These are phyloP conservation scores for Fraxinus angustifolia DNA, from an alignment of 305 asterid species.

Conservation along the genomic window DNA sequence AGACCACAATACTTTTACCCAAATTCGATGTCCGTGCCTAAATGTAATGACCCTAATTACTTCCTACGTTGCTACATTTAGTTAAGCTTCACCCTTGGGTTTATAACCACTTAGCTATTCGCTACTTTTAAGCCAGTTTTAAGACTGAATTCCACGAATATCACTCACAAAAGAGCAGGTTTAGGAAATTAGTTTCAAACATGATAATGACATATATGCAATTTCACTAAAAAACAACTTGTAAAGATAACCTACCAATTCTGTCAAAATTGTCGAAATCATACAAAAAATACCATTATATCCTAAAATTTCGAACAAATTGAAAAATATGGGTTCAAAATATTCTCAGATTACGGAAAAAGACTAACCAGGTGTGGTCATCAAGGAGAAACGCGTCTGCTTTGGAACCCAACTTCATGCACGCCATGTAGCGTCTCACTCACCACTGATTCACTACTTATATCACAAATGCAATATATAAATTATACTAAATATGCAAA, in stretches of 20 bases:
- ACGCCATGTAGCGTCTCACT: conserved; percentile 30
- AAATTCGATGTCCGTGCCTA: background rate
- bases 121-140: background rate
- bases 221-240: conserved; percentile 1
- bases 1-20: background rate
- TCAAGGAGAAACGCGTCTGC: conserved; percentile 40
- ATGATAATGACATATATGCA: background rate
- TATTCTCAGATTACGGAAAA: background rate
- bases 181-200: background rate
- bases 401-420: conserved; percentile 52
- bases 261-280: background rate
- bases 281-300: background rate
- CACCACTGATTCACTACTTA: conserved; percentile 5
- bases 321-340: background rate
- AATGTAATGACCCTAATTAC: background rate
- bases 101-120: background rate
- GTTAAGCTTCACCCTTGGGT: background rate
- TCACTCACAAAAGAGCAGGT: background rate
- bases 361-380: conserved; percentile 44
- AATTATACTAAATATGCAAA: conserved; percentile 2
- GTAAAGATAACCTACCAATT: conserved; percentile 1
- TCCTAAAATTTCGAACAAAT: background rate
- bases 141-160: background rate
- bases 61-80: background rate
- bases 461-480: conserved; percentile 15